Evolutionary conservation across 306 rosid species (phyloP), one percentile per base, ranked within the genome.

Genomic region (Acacia acuminata): DNA sequence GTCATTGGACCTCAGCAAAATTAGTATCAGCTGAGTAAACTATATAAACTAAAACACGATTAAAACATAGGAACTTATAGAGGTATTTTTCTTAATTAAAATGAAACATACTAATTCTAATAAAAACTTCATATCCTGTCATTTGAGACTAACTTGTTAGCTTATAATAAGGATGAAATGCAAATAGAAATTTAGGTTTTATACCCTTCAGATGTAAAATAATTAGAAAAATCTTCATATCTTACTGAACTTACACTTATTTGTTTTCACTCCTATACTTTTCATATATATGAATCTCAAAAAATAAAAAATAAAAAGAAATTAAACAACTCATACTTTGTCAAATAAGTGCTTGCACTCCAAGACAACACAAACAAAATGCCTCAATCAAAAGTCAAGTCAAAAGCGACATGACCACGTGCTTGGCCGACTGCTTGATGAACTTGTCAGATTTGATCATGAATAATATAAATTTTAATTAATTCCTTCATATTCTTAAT

Each of bases 351-450:
- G 16, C 32, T 2, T 47, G 66, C 74, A 2, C 32, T 30, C 32
- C 74, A 50, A 13, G 75, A 78, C 65, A 64, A 50, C 32, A 30
- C 32, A 30, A 17, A n/a, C 79, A 70, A 82, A 48, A 73, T 40
- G 69, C 40, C 43, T 42, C 66, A 61, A 50, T 76, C 40, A 72
- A 69, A 78, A 71, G 45, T 76, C 77, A 83, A 83, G 85, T 79
- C 86, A 86, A 82, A 76, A 83, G 84, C 8, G 20, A 61, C 75
- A 56, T 83, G 78, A 77, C 55, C 12, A 17, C 82, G 77, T 70
- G 75, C 55, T 70, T 73, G n/a, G 79, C 89, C 82, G 63, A 67
- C 86, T 87, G 83, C 89, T 81, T 67, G 36, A 83, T 58, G 36
- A 83, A 22, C 30, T 30, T 86, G 85, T 81, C 72, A 71, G 32